Percentiles rank a stretch among this genome's conserved stretches.
Evolutionary conservation across 1,284 basidiomycete species (phyloP).

Genomic region (Puccinia novopanici): DNA sequence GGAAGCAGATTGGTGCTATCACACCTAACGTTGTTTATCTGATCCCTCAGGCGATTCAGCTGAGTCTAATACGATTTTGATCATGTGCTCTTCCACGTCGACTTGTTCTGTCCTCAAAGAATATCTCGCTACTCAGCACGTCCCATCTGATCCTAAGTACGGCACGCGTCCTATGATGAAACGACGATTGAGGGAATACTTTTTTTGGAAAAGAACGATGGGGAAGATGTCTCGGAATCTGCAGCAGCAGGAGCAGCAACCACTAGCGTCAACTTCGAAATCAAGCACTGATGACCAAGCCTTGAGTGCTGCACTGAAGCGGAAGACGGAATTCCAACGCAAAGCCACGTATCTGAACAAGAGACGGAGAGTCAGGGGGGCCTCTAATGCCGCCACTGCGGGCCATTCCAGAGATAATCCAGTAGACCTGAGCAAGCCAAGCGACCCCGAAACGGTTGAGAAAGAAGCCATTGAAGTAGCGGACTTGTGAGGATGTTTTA

Average conservation of each 20-base stretch:
- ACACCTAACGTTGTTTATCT: not conserved
- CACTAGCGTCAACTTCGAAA: slow-evolving; percentile 7
- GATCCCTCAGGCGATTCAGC: not conserved
- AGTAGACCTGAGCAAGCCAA: slow-evolving; percentile 5
- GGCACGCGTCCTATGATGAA: slow-evolving; percentile 69
- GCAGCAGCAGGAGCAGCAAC: slow-evolving; percentile 2
- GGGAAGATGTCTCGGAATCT: slow-evolving; percentile 54
- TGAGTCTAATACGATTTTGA: slow-evolving; percentile 67
- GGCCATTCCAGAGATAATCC: slow-evolving; percentile 23
- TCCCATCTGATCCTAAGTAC: slow-evolving; percentile 26
- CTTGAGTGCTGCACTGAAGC: slow-evolving; percentile 67
- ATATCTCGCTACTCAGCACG: slow-evolving; percentile 66
- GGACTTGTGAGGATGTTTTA: slow-evolving; percentile 64
- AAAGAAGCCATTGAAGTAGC: slow-evolving; percentile 67
- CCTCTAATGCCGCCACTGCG: slow-evolving; percentile 22
- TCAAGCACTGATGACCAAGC: slow-evolving; percentile 1
- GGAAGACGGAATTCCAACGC: slow-evolving; percentile 68
- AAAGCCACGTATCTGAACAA: slow-evolving; percentile 52
- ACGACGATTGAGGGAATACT: slow-evolving; percentile 69
- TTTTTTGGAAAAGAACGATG: slow-evolving; percentile 77
- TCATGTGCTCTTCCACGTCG: slow-evolving; percentile 83
- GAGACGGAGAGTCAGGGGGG: slow-evolving; percentile 38
- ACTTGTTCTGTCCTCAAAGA: slow-evolving; percentile 75
- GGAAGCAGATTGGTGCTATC: not conserved
- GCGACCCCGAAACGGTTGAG: slow-evolving; percentile 58